These are phyloP conservation scores for Cystobasidium onofrii DNA, from an alignment of 768 basidiomycete genomes.

Conservation along the genomic window DNA sequence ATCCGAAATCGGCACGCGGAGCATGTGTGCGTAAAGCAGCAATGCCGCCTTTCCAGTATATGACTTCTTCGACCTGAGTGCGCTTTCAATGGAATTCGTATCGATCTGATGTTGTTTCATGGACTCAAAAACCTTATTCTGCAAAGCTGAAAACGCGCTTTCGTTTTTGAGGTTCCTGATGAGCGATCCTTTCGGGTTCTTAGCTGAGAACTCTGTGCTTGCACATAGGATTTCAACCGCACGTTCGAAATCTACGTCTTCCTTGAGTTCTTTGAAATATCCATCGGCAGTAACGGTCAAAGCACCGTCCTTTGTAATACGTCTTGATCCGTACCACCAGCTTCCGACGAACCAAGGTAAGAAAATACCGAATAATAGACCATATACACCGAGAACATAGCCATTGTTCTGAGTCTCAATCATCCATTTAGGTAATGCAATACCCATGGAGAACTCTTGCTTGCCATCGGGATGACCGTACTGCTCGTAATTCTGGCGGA, in stretches of 20 bases:
- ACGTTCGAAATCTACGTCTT: constrained; percentile 65
- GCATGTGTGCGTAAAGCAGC: constrained; percentile 74
- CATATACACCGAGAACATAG: constrained; percentile 83
- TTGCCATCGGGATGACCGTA: constrained; percentile 95
- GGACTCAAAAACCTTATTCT: constrained; percentile 33
- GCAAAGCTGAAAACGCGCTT: constrained; percentile 44
- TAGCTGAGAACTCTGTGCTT: constrained; percentile 45
- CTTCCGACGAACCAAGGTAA: constrained; percentile 75
- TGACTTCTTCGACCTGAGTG: constrained; percentile 33
- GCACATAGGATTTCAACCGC: constrained; percentile 62
- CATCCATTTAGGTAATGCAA: constrained; percentile 89
- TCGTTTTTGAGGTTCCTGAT: constrained; percentile 52
- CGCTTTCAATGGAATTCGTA: constrained; percentile 16
- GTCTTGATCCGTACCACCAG: constrained; percentile 94
- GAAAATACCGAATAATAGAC: constrained; percentile 72
- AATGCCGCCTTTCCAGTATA: constrained; percentile 55
- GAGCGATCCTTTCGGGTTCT: constrained; percentile 45
- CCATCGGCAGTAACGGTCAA: constrained; percentile 68
- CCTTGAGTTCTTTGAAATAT: constrained; percentile 79
- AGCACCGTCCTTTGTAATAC: constrained; percentile 85
- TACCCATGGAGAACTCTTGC: constrained; percentile 88
- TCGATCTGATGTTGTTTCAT: constrained; percentile 5
- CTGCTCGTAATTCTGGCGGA: constrained; percentile 76
- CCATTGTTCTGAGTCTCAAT: constrained; percentile 83
- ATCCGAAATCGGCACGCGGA: constrained; percentile 57